phyloP scores from a whole-genome alignment of 2,329 filamentous ascomycete species.

The Pseudopithomyces chartarum region DNA sequence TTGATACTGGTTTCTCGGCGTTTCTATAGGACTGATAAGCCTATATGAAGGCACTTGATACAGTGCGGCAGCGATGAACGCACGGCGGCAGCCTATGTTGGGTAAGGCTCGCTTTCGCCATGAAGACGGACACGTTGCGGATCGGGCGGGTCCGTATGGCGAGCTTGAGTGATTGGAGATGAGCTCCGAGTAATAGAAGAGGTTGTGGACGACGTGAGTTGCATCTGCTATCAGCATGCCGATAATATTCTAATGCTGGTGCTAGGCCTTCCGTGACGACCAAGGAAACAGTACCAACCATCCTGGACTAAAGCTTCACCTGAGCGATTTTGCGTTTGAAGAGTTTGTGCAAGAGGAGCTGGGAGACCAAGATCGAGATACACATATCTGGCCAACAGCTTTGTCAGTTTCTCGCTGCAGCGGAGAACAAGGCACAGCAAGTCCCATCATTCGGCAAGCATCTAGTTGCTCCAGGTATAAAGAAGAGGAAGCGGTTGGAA shows the following conservation, averaged over 20 bases:
- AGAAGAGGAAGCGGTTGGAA: constrained; percentile 24
- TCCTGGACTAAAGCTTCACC: constrained; percentile 7
- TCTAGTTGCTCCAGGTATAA: constrained; percentile 15
- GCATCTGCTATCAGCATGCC: neutral
- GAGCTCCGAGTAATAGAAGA: too few relatives aligned
- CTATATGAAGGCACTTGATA: too few relatives aligned
- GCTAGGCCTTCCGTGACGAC: constrained; percentile 23
- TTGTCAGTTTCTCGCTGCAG: constrained; percentile 16
- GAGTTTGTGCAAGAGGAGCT: constrained; percentile 5
- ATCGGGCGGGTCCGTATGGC: too few relatives aligned
- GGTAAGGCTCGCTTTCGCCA: too few relatives aligned
- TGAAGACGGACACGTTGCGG: too few relatives aligned
- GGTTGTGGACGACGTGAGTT: too few relatives aligned
- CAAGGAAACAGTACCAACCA: constrained; percentile 9
- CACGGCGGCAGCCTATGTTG: too few relatives aligned
- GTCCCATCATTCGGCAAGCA: constrained; percentile 16
- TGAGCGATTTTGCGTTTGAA: constrained; percentile 27
- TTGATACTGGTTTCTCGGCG: too few relatives aligned
- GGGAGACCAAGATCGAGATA: constrained; percentile 3
- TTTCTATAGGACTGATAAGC: too few relatives aligned
- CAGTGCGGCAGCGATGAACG: too few relatives aligned
- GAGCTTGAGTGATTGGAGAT: too few relatives aligned
- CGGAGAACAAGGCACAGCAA: constrained; percentile 13
- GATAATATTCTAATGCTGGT: neutral
- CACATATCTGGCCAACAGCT: constrained; percentile 3